Base-by-base conservation (phyloP, 257 asterid species). In the Petrea volubilis region DNA sequence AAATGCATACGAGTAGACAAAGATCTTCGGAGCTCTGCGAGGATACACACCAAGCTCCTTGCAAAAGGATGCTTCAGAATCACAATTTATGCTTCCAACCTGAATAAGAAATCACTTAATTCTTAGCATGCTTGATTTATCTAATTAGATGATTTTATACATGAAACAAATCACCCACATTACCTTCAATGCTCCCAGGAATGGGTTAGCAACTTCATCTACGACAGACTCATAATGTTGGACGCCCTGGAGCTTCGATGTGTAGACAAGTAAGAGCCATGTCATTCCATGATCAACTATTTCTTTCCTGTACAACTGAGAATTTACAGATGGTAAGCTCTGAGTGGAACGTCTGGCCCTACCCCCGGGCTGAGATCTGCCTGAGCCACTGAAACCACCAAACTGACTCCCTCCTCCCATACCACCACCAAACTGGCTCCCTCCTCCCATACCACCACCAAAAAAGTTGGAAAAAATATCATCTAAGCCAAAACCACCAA, bases 131-230 rank as follows among this genome's bases (percentile, higher is more conserved):
- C 28, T 46, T 7, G 21, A 38, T 63, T 59, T 56, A 55, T 68
- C 40, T 14, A 34, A 49, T 20, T 18, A 50, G 10, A n/a, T 29
- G 29, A 6, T n/a, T 2, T 27, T 43, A 13, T 5, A 53, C 18
- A 13, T 65, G 36, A 64, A 23, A 63, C 25, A 49, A 57, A 62
- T n/a, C 18, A 25, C 51, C 29, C 5, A 38, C 43, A 31, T 34
- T 81, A 94, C 99, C 98, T 91, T 89, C 61, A 95, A 13, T 59
- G 92, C 96, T 75, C 97, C 99, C 49, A 85, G 82, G 50, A 95
- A 83, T 28, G 96, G 56, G 70, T 76, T 34, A 46, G 81, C 81
- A 36, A 77, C 95, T 70, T 89, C 91, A 10, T 68, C 82, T 6
- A 85, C 36, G 14, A 79, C 40, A 68, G 96, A 86, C 81, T 88